These are phyloP conservation scores for Rubia peregrina DNA, from an alignment of 305 asterid genomes.

Conservation along the genomic window DNA sequence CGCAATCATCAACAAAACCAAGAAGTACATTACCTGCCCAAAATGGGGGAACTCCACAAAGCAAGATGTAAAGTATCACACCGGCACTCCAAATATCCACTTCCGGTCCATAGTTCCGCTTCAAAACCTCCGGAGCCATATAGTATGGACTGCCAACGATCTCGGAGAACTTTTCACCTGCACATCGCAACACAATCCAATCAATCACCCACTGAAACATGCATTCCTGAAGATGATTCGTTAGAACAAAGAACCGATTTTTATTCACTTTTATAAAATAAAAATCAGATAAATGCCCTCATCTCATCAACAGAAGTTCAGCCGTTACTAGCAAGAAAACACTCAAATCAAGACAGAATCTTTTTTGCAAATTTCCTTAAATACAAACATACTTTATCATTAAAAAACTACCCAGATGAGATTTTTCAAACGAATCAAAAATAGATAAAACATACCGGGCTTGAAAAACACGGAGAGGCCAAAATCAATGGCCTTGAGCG, in stretches of 20 bases:
- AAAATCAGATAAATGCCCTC: neutral
- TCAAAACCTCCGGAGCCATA: slow-evolving; percentile 90
- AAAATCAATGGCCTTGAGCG: slow-evolving; percentile 86
- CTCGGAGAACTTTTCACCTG: slow-evolving; percentile 87
- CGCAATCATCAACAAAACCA: neutral
- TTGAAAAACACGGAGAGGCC: slow-evolving; percentile 79
- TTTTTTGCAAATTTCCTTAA: neutral
- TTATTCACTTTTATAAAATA: neutral
- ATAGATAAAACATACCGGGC: neutral
- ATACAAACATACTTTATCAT: neutral
- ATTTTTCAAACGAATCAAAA: neutral
- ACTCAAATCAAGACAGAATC: neutral
- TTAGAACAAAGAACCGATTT: neutral
- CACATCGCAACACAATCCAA: neutral
- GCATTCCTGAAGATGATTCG: neutral
- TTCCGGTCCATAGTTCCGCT: slow-evolving; percentile 81
- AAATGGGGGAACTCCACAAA: slow-evolving; percentile 95
- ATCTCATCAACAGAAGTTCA: neutral
- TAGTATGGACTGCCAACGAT: slow-evolving; percentile 97
- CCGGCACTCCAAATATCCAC: slow-evolving; percentile 94
- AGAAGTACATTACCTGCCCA: slow-evolving; percentile 64
- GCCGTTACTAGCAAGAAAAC: neutral
- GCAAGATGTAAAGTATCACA: slow-evolving; percentile 78
- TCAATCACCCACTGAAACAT: neutral
- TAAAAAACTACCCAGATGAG: neutral